phyloP scores from a whole-genome alignment of 441 rosid species.

The Eutrema salsugineum region DNA sequence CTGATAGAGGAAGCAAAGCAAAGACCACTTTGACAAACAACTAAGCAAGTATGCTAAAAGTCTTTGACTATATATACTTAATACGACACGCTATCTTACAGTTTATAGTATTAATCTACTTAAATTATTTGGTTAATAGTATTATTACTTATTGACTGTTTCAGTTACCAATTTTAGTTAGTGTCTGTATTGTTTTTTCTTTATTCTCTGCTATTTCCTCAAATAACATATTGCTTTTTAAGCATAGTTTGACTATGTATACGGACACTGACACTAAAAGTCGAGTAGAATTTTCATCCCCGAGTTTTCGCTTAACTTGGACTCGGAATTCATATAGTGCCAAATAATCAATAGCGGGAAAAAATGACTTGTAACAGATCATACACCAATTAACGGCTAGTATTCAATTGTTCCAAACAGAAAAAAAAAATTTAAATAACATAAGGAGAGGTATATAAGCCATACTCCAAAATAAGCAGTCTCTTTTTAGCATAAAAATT shows the following conservation, averaged over 20 bases:
- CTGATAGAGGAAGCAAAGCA: conserved; percentile 29
- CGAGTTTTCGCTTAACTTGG: conserved; percentile 14
- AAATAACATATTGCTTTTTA: neutral
- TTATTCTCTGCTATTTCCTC: neutral
- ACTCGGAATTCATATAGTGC: neutral
- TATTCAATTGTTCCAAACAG: neutral
- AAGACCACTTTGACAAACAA: conserved; percentile 32
- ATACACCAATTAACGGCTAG: neutral
- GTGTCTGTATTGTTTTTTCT: neutral
- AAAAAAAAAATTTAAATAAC: neutral
- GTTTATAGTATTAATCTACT: neutral
- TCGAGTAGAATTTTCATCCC: neutral
- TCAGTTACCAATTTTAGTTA: conserved; percentile 2
- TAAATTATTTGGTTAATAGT: neutral
- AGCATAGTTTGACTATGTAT: neutral
- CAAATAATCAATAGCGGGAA: neutral
- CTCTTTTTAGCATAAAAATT: no score
- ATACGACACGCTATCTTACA: conserved; percentile 21
- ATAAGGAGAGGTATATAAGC: neutral
- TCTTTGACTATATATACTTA: conserved; percentile 24
- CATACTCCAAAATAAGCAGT: neutral
- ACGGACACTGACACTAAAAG: conserved; percentile 1
- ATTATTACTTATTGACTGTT: neutral
- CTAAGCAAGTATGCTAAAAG: conserved; percentile 27
- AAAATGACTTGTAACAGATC: neutral